A percentile compares a stretch with the other conserved stretches of the same genome.
These are phyloP conservation scores for Colletotrichum sidae DNA, from an alignment of 2,329 filamentous ascomycete genomes.

Conservation along the genomic window DNA sequence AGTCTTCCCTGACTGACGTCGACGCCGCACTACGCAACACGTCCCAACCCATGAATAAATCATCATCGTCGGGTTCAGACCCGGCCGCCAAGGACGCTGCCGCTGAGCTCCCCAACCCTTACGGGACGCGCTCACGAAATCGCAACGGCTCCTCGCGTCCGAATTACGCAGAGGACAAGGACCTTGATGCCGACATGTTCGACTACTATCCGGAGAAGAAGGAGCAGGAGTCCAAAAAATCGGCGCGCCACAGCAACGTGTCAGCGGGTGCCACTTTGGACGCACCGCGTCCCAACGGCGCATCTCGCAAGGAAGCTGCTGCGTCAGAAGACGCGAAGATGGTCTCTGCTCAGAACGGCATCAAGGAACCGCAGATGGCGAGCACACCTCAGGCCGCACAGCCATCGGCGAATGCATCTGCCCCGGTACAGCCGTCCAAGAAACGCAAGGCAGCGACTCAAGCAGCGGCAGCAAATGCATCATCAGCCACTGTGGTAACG, in stretches of 20 bases:
- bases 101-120: conserved; percentile 72
- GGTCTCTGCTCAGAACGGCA: conserved; percentile 47
- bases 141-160: conserved; percentile 82
- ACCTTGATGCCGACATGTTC: conserved; percentile 87
- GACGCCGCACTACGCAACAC: conserved; percentile 46
- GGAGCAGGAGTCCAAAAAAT: conserved; percentile 69
- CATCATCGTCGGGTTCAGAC: conserved; percentile 58
- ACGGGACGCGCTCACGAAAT: conserved; percentile 95
- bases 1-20: conserved; percentile 49
- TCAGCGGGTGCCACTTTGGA: conserved; percentile 52
- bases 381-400: conserved; percentile 41
- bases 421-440: conserved; percentile 68
- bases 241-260: conserved; percentile 59
- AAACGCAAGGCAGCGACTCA: conserved; percentile 82
- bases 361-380: conserved; percentile 50
- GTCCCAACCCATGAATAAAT: conserved; percentile 61
- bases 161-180: conserved; percentile 96
- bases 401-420: conserved; percentile 62
- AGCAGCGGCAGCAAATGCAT: conserved; percentile 23
- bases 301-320: conserved; percentile 53
- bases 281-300: conserved; percentile 46
- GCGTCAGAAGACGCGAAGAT: conserved; percentile 54
- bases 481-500: conserved; percentile 41
- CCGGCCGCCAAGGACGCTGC: conserved; percentile 60
- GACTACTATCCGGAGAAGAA: conserved; percentile 72